Base-by-base conservation (phyloP, 2,329 filamentous ascomycete genomes). In the Verticillium dahliae region DNA sequence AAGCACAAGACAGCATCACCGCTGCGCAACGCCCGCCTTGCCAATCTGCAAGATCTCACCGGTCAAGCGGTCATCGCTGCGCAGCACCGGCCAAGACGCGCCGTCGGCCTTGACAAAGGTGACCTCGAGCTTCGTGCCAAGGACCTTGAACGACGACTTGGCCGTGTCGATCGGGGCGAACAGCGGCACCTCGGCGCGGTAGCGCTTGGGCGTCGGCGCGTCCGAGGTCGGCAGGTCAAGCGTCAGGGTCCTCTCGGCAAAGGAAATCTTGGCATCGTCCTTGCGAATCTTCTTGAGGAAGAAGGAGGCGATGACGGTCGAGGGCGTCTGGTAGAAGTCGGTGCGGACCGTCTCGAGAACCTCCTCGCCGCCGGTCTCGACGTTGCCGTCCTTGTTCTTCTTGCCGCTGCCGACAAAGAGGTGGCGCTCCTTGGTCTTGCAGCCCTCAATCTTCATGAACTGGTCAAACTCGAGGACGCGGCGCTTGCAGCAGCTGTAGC, bases 281-380 rank as follows among this genome's bases (percentile, higher is more conserved):
- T 94, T 96, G 77, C 93, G 87, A 69, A 99, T 97, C 80, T 98
- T 98, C 81, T 98, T 99, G 60, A 98, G 83, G 78, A 96, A 99
- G 68, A 97, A 89, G 9, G 91, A 95, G 2, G 90, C 93, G 67
- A 96, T 97, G 62, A 98, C 91, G 14, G 86, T 87, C 13, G 85
- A 85, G 2, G 89, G 81, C 1, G 95, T 98, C 76, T 99, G 95
- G 78, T 99, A 99, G 77, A 94, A 99, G 76, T 99, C 95, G 72
- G 90, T 87, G 63, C 89, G 90, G 65, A 97, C 90, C 3, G 85
- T 88, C 54, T 92, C 86, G 50, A 96, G 76, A 69, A 90, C 80
- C 76, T 96, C 92, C 76, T 96, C 91, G 1, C 82, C 85, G 5
- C 74, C 71, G 45, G 71, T 69, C n/a, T 41, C 41, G 22, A 13